Evolutionary conservation across 306 rosid species (phyloP), one percentile per base, ranked within the genome.

Genomic region (Purshia tridentata): DNA sequence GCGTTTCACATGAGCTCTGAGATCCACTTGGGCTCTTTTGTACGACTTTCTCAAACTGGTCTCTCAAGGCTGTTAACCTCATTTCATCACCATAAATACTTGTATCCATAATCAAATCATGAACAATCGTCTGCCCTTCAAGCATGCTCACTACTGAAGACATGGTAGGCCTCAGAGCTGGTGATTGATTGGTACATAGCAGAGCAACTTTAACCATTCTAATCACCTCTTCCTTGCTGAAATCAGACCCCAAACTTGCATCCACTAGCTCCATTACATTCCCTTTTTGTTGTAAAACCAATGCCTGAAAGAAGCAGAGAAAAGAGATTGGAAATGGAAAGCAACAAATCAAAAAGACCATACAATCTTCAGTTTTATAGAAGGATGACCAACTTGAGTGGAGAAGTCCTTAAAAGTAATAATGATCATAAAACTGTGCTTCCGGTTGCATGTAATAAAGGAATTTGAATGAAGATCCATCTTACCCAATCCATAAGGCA

Each of bases 401-500:
- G 12, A 19, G 5, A n/a, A 20, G 40, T n/a, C 12, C 29, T 8
- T 54, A 6, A n/a, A n/a, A 18, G 35, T 18, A 54, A 54, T 2
- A 18, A 35, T 14, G 44, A n/a, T 6, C 14, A 23, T 18, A 9
- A 48, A 67, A 29, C 14, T 7, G 44, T 47, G 56, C 1, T 47
- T 22, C 6, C 16, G 48, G 42, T 52, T 23, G 57, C 44, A 47
- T 14, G 72, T 23, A 8, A 2, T 8, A 9, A 23, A 10, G 5
- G 3, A n/a, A 48, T 68, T 83, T 6, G 13, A 8, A 22, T 8
- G 60, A 37, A 16, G 44, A 3, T 50, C 1, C 12, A 8, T 69
- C 72, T 65, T 74, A 74, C 78, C 51, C 62, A 74, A 74, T 74
- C 78, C 70, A 74, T 65, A 53, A 74, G 78, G 65, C 78, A 65